Base-by-base conservation (phyloP, 345 rosid genomes). In the Corymbia maculata region DNA sequence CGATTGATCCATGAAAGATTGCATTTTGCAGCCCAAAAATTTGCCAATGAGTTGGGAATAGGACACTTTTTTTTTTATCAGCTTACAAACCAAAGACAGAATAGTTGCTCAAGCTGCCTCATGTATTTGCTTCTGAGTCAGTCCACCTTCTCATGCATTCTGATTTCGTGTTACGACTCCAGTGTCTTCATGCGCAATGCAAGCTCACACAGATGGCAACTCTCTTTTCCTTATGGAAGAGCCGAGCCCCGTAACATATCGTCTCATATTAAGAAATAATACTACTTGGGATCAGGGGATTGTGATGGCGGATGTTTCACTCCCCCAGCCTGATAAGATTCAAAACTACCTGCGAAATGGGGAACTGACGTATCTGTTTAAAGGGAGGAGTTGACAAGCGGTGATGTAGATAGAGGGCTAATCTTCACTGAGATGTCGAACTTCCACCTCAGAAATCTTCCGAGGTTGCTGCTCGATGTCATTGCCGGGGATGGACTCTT, bases 301-400 rank as follows among this genome's bases (percentile, higher is more conserved):
- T 0, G 9, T 47, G 1, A 36, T 70, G 47, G 80, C 0, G 47
- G 47, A 24, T 0, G 6, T 70, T 42, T 17, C 80, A 36, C 13
- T 55, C 36, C 36, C 28, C 14, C 70, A 36, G 68, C 87, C 87
- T 6, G 49, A 49, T 49, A 44, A 32, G 52, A 86, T 57, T 42
- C 50, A 6, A 6, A 13, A 59, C 79, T 86, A 14, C 79, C 52
- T 52, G 17, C 32, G 7, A 42, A 86, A 26, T 24, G 87, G 79
- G 21, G 75, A 86, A 42, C 21, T 32, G 22, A 3, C 6, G 14
- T 53, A 6, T n/a, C 51, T 86, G 19, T 86, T 86, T 5, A 30
- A n/a, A n/a, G 49, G 32, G 53, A 53, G 61, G 24, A 30, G 49
- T 15, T 86, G 52, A 24, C 51, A 6, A 57, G 26, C 28, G 32